These are phyloP conservation scores for Alternaria incomplexa DNA, from an alignment of 2,329 filamentous ascomycete genomes.

Conservation along the genomic window DNA sequence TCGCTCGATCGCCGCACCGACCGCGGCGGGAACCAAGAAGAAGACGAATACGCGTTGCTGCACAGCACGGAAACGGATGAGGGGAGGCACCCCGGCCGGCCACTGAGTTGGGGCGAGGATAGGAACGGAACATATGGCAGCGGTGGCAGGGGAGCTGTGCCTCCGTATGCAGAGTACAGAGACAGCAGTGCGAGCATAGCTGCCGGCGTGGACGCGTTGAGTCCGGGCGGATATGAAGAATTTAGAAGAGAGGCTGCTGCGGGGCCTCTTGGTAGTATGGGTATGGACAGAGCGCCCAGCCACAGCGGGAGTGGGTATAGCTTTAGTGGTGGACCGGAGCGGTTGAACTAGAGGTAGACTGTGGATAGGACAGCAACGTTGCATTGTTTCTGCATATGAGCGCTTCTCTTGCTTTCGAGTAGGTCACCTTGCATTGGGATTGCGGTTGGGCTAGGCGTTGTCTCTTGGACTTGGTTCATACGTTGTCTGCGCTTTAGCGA, in stretches of 20 bases:
- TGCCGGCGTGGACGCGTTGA: slow-evolving; percentile 40
- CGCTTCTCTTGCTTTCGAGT: background rate
- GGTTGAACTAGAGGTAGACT: background rate
- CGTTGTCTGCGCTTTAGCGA: slow-evolving; percentile 9
- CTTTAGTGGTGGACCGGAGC: slow-evolving; percentile 15
- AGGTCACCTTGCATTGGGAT: background rate
- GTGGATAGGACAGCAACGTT: background rate
- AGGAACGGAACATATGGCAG: slow-evolving; percentile 26
- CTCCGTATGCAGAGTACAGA: slow-evolving; percentile 45
- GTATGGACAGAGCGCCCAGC: slow-evolving; percentile 14
- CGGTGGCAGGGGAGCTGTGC: slow-evolving; percentile 35
- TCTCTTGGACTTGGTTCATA: background rate
- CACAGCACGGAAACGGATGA: slow-evolving; percentile 51
- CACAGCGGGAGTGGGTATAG: slow-evolving; percentile 31
- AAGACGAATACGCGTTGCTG: slow-evolving; percentile 59
- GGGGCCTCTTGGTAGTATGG: background rate
- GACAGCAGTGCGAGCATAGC: slow-evolving; percentile 13
- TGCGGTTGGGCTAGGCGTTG: background rate
- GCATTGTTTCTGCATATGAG: background rate
- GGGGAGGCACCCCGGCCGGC: slow-evolving; percentile 48
- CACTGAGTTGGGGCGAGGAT: slow-evolving; percentile 48
- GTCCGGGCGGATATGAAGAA: slow-evolving; percentile 43
- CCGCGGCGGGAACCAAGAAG: slow-evolving; percentile 54
- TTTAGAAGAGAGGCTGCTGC: slow-evolving; percentile 34
- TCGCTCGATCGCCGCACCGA: slow-evolving; percentile 48